Evolutionary conservation across 768 basidiomycete species (phyloP).

Genomic region (Tricholomella constricta): DNA sequence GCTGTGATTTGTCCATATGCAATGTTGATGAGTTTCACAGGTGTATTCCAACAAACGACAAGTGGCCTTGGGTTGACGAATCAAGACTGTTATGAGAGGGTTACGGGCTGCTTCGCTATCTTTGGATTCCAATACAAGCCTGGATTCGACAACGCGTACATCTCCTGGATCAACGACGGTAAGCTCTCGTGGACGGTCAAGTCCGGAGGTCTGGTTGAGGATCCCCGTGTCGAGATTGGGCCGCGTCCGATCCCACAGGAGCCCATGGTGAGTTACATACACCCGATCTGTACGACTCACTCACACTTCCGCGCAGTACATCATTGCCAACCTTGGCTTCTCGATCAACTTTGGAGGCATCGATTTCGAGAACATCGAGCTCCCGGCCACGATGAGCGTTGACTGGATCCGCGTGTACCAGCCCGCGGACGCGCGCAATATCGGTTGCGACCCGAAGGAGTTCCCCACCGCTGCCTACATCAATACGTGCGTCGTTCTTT

Average conservation of each 20-base stretch:
- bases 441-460: constrained; percentile 70
- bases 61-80: constrained; percentile 66
- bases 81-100: constrained; percentile 61
- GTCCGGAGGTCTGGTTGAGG: constrained; percentile 48
- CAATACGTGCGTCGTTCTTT: constrained; percentile 46
- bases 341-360: constrained; percentile 69
- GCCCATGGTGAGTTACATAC: constrained; percentile 58
- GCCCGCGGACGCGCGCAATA: constrained; percentile 44
- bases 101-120: constrained; percentile 31
- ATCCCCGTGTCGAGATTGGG: constrained; percentile 53
- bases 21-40: constrained; percentile 24
- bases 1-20: constrained; percentile 25
- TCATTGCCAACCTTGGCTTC: constrained; percentile 72
- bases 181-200: constrained; percentile 55
- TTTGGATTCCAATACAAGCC: constrained; percentile 54
- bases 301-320: constrained; percentile 43
- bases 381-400: constrained; percentile 65
- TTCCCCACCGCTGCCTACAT: constrained; percentile 83
- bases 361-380: constrained; percentile 54
- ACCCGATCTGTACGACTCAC: not conserved
- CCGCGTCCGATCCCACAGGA: constrained; percentile 66
- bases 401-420: constrained; percentile 87
- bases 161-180: constrained; percentile 62
- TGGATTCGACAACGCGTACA: constrained; percentile 52
- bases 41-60: constrained; percentile 71